A percentile compares a stretch with the other conserved stretches of the same genome.
These are phyloP conservation scores for Puccinia hordei DNA, from an alignment of 1,284 basidiomycete species.

Conservation along the genomic window DNA sequence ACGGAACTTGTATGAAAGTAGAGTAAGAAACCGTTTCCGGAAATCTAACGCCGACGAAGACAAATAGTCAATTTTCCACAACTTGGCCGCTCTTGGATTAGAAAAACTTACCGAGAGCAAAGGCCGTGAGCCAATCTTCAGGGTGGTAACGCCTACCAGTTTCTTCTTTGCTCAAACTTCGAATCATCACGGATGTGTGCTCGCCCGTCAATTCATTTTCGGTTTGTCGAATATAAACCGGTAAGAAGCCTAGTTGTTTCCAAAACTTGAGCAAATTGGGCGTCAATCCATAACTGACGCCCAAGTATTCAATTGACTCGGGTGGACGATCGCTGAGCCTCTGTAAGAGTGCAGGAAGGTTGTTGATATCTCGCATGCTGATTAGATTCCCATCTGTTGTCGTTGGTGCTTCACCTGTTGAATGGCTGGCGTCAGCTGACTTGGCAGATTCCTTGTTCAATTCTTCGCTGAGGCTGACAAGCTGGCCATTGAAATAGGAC, in stretches of 20 bases:
- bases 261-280: constrained; percentile 89
- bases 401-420: background rate
- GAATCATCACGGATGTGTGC: constrained; percentile 92
- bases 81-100: background rate
- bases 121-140: constrained; percentile 80
- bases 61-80: background rate
- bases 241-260: constrained; percentile 88
- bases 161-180: constrained; percentile 66
- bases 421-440: background rate
- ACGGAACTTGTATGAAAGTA: constrained; percentile 91
- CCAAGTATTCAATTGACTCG: constrained; percentile 88
- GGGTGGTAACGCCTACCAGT: constrained; percentile 61
- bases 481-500: constrained; percentile 87
- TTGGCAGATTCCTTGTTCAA: constrained; percentile 2
- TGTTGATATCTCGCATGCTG: constrained; percentile 71
- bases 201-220: constrained; percentile 94
- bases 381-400: constrained; percentile 59
- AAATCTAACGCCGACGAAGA: constrained; percentile 70
- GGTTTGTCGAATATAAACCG: constrained; percentile 90
- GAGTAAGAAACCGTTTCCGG: constrained; percentile 80
- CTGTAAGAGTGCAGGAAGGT: constrained; percentile 91
- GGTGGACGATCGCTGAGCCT: constrained; percentile 86
- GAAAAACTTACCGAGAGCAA: constrained; percentile 72
- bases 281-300: constrained; percentile 94
- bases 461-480: constrained; percentile 82